Evolutionary conservation across 2,329 filamentous ascomycete genomes (phyloP).

Genomic region (Phialophora expanda): DNA sequence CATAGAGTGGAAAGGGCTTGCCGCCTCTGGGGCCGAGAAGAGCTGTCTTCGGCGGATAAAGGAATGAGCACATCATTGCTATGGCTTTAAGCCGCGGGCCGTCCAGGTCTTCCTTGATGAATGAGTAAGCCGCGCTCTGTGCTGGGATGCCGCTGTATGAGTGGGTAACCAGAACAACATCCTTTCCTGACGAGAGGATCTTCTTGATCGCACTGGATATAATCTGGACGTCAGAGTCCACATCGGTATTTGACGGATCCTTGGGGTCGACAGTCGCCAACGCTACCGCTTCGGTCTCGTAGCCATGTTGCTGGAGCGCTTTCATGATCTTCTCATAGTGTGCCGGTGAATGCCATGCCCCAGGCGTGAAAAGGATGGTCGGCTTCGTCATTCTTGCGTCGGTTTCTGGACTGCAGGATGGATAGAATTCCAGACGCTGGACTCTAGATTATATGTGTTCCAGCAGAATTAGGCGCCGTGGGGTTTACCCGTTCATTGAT

Average conservation of each 20-base stretch:
- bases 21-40: background rate
- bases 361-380: constrained; percentile 45
- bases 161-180: constrained; percentile 32
- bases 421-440: background rate
- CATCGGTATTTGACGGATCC: constrained; percentile 35
- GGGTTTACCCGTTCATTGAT: background rate
- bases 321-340: constrained; percentile 40
- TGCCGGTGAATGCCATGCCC: constrained; percentile 47
- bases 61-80: constrained; percentile 17
- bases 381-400: constrained; percentile 40
- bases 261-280: constrained; percentile 33
- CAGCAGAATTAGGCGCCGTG: background rate
- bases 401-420: background rate
- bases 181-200: constrained; percentile 26
- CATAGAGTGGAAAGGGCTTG: constrained; percentile 6
- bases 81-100: constrained; percentile 9
- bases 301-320: constrained; percentile 43
- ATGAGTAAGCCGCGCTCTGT: constrained; percentile 27
- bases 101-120: constrained; percentile 2
- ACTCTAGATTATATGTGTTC: background rate
- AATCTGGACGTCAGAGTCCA: constrained; percentile 14
- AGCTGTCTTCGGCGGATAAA: constrained; percentile 19
- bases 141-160: constrained; percentile 35
- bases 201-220: constrained; percentile 25
- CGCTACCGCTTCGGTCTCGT: constrained; percentile 3